These are phyloP conservation scores for Phyllostachys edulis DNA, from an alignment of 176 grass and related monocot species.

Conservation along the genomic window DNA sequence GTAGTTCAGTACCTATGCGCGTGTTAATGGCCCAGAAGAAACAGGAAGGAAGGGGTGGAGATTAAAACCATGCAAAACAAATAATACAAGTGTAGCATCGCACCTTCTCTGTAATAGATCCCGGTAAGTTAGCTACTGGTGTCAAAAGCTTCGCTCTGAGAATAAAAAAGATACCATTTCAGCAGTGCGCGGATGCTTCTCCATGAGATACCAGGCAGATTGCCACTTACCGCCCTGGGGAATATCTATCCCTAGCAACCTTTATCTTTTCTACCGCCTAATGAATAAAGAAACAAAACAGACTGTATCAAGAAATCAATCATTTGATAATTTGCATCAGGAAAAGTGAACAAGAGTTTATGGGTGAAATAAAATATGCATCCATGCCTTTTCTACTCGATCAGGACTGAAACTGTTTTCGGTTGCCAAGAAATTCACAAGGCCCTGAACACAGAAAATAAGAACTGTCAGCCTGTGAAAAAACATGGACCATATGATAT, in stretches of 20 bases:
- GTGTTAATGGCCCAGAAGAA: not conserved
- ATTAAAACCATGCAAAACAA: conserved; percentile 9
- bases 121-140: conserved; percentile 40
- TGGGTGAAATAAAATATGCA: conserved; percentile 5
- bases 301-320: conserved; percentile 21
- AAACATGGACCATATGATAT: conserved; percentile 17
- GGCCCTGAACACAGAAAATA: conserved; percentile 46
- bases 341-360: conserved; percentile 24
- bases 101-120: conserved; percentile 40
- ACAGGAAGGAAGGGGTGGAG: not conserved
- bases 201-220: conserved; percentile 16
- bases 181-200: conserved; percentile 8
- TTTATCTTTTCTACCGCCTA: conserved; percentile 90
- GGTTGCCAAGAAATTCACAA: conserved; percentile 66
- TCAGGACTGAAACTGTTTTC: conserved; percentile 89
- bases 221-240: conserved; percentile 54
- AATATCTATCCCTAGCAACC: conserved; percentile 61
- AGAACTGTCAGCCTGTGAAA: conserved; percentile 21
- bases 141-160: conserved; percentile 50
- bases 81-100: conserved; percentile 3
- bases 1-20: not conserved
- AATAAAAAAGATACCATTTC: conserved; percentile 33
- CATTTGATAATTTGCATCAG: not conserved
- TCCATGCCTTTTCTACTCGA: conserved; percentile 69
- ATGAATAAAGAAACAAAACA: conserved; percentile 33